Evolutionary conservation across 345 rosid species (phyloP).

Genomic region (Erucastrum elatum): DNA sequence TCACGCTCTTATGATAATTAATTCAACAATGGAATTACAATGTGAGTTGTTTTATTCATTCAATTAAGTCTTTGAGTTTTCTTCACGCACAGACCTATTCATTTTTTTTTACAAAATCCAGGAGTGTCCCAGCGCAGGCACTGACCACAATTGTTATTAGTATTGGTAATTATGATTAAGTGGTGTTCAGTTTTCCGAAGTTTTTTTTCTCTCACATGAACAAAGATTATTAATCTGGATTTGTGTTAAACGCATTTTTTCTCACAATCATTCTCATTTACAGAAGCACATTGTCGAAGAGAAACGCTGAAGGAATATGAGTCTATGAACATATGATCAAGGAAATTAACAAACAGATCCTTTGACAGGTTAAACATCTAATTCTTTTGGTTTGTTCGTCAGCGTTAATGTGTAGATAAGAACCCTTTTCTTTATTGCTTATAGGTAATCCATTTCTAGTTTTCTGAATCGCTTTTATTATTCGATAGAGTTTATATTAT

Average conservation of each 20-base stretch:
- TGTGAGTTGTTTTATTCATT: slow-evolving; percentile 2
- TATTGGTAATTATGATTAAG: not conserved
- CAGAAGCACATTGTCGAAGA: not conserved
- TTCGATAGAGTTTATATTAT: not conserved
- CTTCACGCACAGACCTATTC: not conserved
- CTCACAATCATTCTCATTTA: not conserved
- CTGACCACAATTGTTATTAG: not conserved
- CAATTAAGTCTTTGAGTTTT: not conserved
- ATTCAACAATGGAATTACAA: slow-evolving; percentile 25
- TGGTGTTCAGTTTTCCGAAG: not conserved
- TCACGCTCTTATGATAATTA: slow-evolving; percentile 23
- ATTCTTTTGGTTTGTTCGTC: not conserved
- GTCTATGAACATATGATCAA: not conserved
- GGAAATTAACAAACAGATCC: not conserved
- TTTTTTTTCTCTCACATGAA: not conserved
- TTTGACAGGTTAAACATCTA: not conserved
- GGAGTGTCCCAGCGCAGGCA: slow-evolving; percentile 5
- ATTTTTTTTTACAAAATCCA: not conserved
- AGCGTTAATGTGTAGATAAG: not conserved
- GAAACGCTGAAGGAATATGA: not conserved
- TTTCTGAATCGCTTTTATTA: not conserved
- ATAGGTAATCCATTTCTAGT: not conserved
- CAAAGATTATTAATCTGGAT: not conserved
- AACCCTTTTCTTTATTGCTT: not conserved
- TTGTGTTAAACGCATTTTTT: not conserved